Conservation (phyloP, 441 rosid genomes). For the Brassica hybrid region DNA sequence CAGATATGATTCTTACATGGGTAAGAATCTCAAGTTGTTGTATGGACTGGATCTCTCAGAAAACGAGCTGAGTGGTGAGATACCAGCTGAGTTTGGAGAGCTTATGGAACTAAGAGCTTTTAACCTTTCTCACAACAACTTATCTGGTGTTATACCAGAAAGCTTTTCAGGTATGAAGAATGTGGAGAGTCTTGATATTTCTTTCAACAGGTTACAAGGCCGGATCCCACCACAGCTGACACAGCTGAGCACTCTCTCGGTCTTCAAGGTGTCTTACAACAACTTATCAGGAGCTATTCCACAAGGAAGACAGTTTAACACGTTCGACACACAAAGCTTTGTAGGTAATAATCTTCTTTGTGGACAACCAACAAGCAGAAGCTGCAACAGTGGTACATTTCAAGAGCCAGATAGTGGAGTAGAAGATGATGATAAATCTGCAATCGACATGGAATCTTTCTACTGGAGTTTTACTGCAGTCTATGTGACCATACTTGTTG, state of each 20-base stretch:
- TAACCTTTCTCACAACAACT: background rate
- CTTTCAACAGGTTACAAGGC: background rate
- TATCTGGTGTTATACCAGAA: background rate
- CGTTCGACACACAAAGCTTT: background rate
- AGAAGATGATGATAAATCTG: background rate
- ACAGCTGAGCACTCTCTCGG: background rate
- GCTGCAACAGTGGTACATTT: background rate
- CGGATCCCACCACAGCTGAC: background rate
- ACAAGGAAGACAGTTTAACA: background rate
- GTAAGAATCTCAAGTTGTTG: background rate
- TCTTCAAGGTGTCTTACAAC: background rate
- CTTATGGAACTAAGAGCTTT: background rate
- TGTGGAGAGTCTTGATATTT: background rate
- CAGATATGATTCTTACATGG: background rate
- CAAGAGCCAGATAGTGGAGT: background rate
- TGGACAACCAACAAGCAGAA: background rate
- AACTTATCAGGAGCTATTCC: conserved; percentile 8
- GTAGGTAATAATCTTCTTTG: background rate
- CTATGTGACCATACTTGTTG: background rate
- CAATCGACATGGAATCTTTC: background rate
- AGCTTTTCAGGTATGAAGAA: conserved; percentile 7
- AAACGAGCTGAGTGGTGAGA: conserved; percentile 8
- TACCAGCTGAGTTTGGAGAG: background rate
- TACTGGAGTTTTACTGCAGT: background rate
- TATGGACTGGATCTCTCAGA: background rate